Conservation (phyloP, 2,329 filamentous ascomycete species). For the Fusarium staphyleae region DNA sequence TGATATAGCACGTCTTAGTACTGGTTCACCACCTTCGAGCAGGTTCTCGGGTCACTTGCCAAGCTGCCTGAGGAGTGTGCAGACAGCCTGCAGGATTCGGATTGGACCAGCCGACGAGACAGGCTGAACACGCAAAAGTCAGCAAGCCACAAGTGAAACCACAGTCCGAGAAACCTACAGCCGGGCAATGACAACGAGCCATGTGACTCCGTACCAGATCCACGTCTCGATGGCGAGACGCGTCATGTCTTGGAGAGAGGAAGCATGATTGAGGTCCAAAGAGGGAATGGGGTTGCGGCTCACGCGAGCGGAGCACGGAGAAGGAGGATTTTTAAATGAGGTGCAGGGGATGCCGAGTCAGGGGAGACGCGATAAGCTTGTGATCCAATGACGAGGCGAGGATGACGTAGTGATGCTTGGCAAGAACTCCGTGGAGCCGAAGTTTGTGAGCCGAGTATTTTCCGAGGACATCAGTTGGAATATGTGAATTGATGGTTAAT, state of each 20-base stretch:
- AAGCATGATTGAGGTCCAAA: neutral
- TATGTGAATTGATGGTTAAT: neutral
- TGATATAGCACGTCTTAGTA: neutral
- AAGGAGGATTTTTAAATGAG: neutral
- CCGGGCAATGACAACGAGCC: constrained; percentile 1
- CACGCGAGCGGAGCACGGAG: constrained; percentile 2
- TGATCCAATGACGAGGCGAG: constrained; percentile 1
- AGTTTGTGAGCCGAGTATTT: neutral
- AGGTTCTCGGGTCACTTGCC: neutral
- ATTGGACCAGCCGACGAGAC: constrained; percentile 8
- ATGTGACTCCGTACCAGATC: constrained; percentile 5
- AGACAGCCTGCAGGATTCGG: neutral
- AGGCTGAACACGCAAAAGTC: neutral
- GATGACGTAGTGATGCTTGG: no score
- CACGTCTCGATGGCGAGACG: constrained; percentile 2
- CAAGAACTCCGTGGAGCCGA: no score
- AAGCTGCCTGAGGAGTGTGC: neutral
- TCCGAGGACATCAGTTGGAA: neutral
- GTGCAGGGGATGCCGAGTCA: constrained; percentile 2
- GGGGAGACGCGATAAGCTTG: neutral
- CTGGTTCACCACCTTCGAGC: neutral
- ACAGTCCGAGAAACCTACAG: neutral
- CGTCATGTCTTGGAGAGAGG: neutral
- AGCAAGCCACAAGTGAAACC: neutral
- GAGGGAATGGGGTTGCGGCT: neutral